Evolutionary conservation across 345 rosid species (phyloP).

Genomic region (Ceriops zippeliana): DNA sequence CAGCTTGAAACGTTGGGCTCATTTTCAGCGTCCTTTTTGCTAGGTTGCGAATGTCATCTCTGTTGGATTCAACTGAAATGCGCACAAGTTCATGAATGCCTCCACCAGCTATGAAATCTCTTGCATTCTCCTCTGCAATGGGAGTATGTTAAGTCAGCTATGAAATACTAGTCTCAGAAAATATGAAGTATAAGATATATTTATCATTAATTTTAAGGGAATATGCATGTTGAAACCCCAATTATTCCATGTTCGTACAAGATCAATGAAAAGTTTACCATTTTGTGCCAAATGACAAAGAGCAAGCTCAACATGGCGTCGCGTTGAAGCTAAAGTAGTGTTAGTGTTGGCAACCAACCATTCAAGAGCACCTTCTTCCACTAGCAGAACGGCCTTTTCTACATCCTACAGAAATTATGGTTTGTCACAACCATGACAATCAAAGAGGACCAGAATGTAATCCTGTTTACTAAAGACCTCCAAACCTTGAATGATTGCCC

Average conservation of each 20-base stretch:
- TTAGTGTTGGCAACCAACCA: constrained; percentile 66
- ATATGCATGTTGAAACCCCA: not conserved
- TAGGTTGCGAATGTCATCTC: constrained; percentile 84
- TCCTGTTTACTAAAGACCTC: constrained; percentile 5
- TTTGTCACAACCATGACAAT: constrained; percentile 5
- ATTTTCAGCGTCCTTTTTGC: constrained; percentile 75
- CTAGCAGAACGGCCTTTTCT: constrained; percentile 69
- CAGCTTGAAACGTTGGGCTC: constrained; percentile 39
- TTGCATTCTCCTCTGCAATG: constrained; percentile 62
- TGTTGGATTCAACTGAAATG: constrained; percentile 68
- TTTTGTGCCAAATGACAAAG: constrained; percentile 96
- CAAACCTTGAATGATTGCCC: constrained; percentile 71
- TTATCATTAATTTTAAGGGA: too few relatives aligned
- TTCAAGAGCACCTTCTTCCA: constrained; percentile 73
- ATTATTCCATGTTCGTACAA: not conserved
- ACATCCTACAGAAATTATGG: constrained; percentile 48
- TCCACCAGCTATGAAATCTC: constrained; percentile 57
- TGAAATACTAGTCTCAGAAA: not conserved
- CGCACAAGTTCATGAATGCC: constrained; percentile 56
- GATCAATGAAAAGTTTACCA: constrained; percentile 35
- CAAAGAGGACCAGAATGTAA: not conserved
- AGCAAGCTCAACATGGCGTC: constrained; percentile 82
- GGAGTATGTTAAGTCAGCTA: not conserved
- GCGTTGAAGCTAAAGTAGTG: constrained; percentile 53
- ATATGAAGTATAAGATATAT: not conserved